Evolutionary conservation across 371 early-diverging fungal species (phyloP).

Genomic region (Phascolomyces articulosus): DNA sequence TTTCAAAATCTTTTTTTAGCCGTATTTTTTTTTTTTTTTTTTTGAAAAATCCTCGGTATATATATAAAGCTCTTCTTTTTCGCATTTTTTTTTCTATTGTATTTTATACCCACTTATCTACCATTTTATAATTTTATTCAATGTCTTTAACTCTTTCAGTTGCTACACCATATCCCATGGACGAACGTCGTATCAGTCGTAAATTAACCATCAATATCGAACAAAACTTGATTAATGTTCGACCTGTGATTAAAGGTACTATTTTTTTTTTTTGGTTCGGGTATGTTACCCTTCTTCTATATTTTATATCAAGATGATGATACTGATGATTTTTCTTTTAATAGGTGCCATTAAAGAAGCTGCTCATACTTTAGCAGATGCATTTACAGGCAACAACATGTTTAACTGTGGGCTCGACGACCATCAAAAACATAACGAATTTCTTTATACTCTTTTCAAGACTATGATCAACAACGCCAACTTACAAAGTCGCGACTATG

Average conservation of each 20-base stretch:
- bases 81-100: not conserved
- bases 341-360: constrained; percentile 52
- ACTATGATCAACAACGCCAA: constrained; percentile 36
- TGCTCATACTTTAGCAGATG: constrained; percentile 43
- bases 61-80: not conserved
- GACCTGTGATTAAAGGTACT: constrained; percentile 48
- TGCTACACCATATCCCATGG: constrained; percentile 10
- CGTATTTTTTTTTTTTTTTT: not conserved
- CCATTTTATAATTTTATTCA: not conserved
- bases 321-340: not conserved
- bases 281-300: too few relatives aligned
- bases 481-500: constrained; percentile 45
- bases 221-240: constrained; percentile 32
- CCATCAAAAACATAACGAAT: constrained; percentile 25
- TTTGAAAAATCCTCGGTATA: not conserved
- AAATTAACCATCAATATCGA: constrained; percentile 41
- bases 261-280: not conserved
- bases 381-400: constrained; percentile 28
- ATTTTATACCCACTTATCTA: not conserved
- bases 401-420: constrained; percentile 18
- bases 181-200: constrained; percentile 32
- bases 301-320: not conserved
- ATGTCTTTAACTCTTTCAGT: not conserved
- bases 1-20: not conserved
- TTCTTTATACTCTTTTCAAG: constrained; percentile 39